Percentiles rank a stretch among this genome's conserved stretches.
phyloP scores from a whole-genome alignment of 2,329 filamentous ascomycete genomes.

The Verticillium isaacii region DNA sequence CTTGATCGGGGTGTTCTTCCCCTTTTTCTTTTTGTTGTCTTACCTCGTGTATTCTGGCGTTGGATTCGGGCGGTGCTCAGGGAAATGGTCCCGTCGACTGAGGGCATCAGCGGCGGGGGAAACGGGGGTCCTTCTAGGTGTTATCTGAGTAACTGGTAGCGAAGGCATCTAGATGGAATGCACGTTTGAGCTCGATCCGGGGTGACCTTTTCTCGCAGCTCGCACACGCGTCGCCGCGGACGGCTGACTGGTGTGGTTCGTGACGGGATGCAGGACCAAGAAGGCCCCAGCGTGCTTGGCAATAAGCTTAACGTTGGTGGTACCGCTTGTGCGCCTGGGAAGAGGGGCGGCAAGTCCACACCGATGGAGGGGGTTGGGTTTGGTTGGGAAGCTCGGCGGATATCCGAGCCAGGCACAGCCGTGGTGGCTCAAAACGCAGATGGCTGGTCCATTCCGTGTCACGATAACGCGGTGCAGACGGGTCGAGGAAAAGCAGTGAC shows the following conservation, averaged over 20 bases:
- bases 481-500: not conserved
- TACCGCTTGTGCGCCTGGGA: too few species aligned
- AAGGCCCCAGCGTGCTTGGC: not conserved
- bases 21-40: not conserved
- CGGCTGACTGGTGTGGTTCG: not conserved
- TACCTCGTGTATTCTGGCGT: not conserved
- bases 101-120: not conserved
- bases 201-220: not conserved
- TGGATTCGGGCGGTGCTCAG: not conserved
- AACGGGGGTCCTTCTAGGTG: not conserved
- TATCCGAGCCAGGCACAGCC: not conserved
- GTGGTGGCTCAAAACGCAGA: not conserved
- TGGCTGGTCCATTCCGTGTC: not conserved
- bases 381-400: not conserved
- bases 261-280: not conserved
- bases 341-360: not conserved
- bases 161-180: not conserved
- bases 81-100: not conserved
- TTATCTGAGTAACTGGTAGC: not conserved
- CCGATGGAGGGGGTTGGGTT: not conserved
- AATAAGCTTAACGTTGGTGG: not conserved
- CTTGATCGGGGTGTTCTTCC: constrained; percentile 1
- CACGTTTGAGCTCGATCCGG: not conserved
- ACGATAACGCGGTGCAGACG: not conserved
- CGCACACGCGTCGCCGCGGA: not conserved